These are phyloP conservation scores for Cystobasidium tubakii DNA, from an alignment of 768 basidiomycete genomes.

Conservation along the genomic window DNA sequence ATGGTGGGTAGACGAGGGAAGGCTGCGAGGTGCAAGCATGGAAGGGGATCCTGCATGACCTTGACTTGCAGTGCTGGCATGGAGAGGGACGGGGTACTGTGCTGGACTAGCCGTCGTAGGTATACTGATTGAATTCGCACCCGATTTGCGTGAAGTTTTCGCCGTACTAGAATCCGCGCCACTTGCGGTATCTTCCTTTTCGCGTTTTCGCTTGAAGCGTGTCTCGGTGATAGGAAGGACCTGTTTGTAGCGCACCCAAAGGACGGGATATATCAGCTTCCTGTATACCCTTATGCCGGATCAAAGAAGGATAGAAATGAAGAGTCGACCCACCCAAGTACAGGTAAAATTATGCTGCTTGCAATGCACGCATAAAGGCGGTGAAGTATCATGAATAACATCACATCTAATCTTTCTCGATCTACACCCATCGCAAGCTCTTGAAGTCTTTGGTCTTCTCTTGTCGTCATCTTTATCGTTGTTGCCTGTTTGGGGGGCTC, in stretches of 20 bases:
- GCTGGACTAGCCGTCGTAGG: slow-evolving; percentile 3
- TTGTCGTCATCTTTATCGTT: slow-evolving; percentile 22
- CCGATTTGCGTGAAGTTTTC: not conserved
- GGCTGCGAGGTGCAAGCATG: not conserved
- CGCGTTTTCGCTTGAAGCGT: slow-evolving; percentile 91
- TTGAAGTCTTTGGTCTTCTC: slow-evolving; percentile 64
- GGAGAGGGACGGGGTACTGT: not conserved
- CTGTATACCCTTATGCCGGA: too few relatives aligned
- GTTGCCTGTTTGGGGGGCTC: not conserved
- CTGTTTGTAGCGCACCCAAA: slow-evolving; percentile 36
- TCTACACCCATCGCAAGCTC: slow-evolving; percentile 64
- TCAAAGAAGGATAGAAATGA: too few relatives aligned
- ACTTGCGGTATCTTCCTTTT: slow-evolving; percentile 61
- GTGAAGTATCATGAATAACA: slow-evolving; percentile 68
- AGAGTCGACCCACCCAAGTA: slow-evolving; percentile 58
- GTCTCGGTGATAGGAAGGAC: slow-evolving; percentile 98
- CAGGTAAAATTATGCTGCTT: slow-evolving; percentile 88
- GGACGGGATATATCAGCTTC: too few relatives aligned
- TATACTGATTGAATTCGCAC: not conserved
- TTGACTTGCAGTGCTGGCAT: not conserved
- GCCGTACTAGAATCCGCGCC: not conserved
- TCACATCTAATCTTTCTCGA: slow-evolving; percentile 90
- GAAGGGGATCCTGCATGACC: slow-evolving; percentile 1
- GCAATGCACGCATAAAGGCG: slow-evolving; percentile 85
- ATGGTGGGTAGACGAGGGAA: not conserved